Percentiles rank a stretch among this genome's conserved stretches.
phyloP scores from a whole-genome alignment of 306 rosid genomes.

The Castanopsis chinensis region DNA sequence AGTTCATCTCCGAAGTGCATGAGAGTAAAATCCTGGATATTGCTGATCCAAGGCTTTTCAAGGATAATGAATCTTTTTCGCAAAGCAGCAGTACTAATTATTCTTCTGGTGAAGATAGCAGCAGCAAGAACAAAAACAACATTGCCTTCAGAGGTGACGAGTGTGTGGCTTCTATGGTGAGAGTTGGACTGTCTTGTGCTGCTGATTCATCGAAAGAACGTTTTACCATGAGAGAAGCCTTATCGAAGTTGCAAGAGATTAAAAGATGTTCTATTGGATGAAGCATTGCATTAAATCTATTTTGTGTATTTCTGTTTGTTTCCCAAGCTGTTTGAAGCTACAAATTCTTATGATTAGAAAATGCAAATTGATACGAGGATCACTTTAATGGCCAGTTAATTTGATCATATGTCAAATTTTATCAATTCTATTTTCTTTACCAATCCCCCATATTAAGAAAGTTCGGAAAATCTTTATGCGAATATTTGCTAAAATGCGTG shows the following conservation, averaged over 20 bases:
- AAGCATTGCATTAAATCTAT: too few species aligned
- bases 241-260: slow-evolving; percentile 18
- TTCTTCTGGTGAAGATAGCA: neutral
- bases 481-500: too few species aligned
- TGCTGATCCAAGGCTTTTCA: slow-evolving; percentile 27
- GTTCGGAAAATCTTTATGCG: too few species aligned
- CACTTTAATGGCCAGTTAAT: too few species aligned
- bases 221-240: slow-evolving; percentile 31
- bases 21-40: slow-evolving; percentile 18
- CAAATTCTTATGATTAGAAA: too few species aligned
- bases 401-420: too few species aligned
- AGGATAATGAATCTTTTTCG: neutral
- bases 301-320: too few species aligned
- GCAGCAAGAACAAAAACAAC: neutral
- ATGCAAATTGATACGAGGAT: too few species aligned
- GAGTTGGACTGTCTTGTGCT: slow-evolving; percentile 34
- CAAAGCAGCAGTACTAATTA: neutral
- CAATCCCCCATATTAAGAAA: too few species aligned
- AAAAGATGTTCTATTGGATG: neutral
- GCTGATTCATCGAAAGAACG: slow-evolving; percentile 27
- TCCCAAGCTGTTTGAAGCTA: too few species aligned
- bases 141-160: slow-evolving; percentile 14
- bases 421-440: too few species aligned
- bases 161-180: slow-evolving; percentile 15
- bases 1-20: slow-evolving; percentile 16